A percentile compares a stretch with the other conserved stretches of the same genome.
phyloP scores from a whole-genome alignment of 2,329 filamentous ascomycete genomes.

The Penicillium rolfsii region DNA sequence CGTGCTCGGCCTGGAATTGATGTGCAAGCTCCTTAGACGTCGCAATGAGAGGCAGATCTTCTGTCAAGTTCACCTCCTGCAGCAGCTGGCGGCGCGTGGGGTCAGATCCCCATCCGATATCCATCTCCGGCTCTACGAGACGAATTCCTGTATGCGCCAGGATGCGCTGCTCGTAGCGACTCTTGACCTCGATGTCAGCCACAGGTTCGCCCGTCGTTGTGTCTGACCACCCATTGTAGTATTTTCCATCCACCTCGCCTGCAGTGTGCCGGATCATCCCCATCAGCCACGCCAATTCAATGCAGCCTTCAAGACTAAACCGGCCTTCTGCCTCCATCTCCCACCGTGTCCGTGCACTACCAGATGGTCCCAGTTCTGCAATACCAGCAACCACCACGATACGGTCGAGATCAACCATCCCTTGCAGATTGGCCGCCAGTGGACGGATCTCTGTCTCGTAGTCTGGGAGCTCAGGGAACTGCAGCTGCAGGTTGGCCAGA shows the following conservation, averaged over 20 bases:
- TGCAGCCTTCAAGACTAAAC: conserved; percentile 95
- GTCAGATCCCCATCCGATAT: too few relatives aligned
- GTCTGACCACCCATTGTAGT: conserved; percentile 43
- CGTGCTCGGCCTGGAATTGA: too few relatives aligned
- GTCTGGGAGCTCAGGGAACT: not conserved
- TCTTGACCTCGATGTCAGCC: not conserved
- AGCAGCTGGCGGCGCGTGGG: too few relatives aligned
- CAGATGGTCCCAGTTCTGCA: conserved; percentile 82
- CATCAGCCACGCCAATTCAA: conserved; percentile 99
- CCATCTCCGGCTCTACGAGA: conserved; percentile 81
- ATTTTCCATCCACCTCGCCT: not conserved
- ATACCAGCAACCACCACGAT: conserved; percentile 98
- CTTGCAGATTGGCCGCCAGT: conserved; percentile 54
- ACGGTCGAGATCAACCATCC: conserved; percentile 98
- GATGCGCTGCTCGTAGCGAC: conserved; percentile 62
- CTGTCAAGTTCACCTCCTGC: too few relatives aligned
- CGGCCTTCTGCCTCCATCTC: conserved; percentile 98
- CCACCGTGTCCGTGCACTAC: conserved; percentile 96
- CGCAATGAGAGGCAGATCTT: too few relatives aligned
- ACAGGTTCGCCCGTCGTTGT: conserved; percentile 57
- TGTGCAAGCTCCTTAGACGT: too few relatives aligned
- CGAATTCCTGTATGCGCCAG: conserved; percentile 95
- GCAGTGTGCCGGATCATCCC: conserved; percentile 85
- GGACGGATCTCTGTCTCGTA: conserved; percentile 2
- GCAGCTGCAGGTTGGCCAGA: conserved; percentile 3